Conservation (phyloP, 169 alveolate species). For the Theileria equi region DNA sequence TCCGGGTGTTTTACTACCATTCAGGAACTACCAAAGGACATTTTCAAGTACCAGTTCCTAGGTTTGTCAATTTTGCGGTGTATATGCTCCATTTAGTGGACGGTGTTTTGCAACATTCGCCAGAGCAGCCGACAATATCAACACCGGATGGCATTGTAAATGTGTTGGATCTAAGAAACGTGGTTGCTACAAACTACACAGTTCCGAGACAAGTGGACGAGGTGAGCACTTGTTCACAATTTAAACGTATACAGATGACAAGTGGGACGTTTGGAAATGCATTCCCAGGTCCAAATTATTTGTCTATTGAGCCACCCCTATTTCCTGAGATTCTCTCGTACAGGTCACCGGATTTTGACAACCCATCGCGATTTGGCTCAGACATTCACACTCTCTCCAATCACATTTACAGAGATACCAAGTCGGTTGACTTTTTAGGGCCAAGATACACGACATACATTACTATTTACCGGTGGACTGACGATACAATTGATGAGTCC, state of each 20-base stretch:
- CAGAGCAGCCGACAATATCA: constrained; percentile 37
- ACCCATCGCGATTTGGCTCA: constrained; percentile 34
- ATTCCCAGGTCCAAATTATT: constrained; percentile 31
- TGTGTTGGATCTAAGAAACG: constrained; percentile 27
- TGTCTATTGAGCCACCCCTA: constrained; percentile 35
- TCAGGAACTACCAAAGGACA: constrained; percentile 36
- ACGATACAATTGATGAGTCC: constrained; percentile 2
- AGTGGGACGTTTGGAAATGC: constrained; percentile 9
- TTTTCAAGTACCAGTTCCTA: constrained; percentile 21
- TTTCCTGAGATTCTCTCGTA: constrained; percentile 36
- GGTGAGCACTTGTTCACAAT: neutral
- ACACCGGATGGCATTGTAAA: constrained; percentile 39
- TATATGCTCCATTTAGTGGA: constrained; percentile 53
- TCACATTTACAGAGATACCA: constrained; percentile 49
- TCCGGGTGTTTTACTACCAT: constrained; percentile 43
- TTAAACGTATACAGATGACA: neutral
- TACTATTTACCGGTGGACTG: constrained; percentile 47
- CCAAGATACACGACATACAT: constrained; percentile 39
- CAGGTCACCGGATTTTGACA: constrained; percentile 53
- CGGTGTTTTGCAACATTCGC: constrained; percentile 39
- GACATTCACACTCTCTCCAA: constrained; percentile 54
- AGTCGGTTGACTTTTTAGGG: constrained; percentile 9
- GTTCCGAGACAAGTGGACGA: constrained; percentile 3
- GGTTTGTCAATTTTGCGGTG: neutral
- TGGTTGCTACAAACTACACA: constrained; percentile 18